phyloP scores from a whole-genome alignment of 2,329 filamentous ascomycete genomes.

The Bipolaris victoriae region DNA sequence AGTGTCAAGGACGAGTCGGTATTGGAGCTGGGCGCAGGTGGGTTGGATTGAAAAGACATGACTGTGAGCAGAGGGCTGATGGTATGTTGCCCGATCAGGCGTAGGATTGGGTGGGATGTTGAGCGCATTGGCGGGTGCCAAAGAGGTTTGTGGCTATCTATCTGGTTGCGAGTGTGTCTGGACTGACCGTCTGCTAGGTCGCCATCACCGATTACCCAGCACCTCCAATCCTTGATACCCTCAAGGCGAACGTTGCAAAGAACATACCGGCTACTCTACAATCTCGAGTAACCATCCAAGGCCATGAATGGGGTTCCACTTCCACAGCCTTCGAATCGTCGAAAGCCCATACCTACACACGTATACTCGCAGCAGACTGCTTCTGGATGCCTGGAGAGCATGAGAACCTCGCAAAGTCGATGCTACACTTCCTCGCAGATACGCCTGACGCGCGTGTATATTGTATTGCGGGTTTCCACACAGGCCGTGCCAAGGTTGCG shows the following conservation, averaged over 20 bases:
- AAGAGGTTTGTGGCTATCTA: conserved; percentile 41
- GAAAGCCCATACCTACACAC: conserved; percentile 58
- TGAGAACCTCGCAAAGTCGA: conserved; percentile 66
- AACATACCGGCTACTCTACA: conserved; percentile 55
- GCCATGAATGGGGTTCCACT: conserved; percentile 70
- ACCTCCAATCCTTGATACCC: conserved; percentile 62
- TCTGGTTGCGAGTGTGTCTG: neutral
- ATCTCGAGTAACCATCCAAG: conserved; percentile 56
- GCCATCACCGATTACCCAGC: conserved; percentile 73
- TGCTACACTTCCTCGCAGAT: conserved; percentile 65
- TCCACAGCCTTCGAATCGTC: conserved; percentile 48
- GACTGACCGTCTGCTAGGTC: conserved; percentile 47
- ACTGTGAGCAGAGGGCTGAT: conserved; percentile 36
- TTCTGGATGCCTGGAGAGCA: conserved; percentile 79
- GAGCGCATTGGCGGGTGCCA: conserved; percentile 53
- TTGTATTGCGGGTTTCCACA: conserved; percentile 75
- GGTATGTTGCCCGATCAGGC: conserved; percentile 33
- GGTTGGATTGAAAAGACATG: conserved; percentile 43
- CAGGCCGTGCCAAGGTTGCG: conserved; percentile 69
- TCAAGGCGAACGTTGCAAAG: conserved; percentile 62
- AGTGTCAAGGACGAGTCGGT: conserved; percentile 59
- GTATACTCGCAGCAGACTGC: conserved; percentile 73
- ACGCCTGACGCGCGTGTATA: conserved; percentile 60
- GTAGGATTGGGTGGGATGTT: conserved; percentile 58
- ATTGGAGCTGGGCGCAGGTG: conserved; percentile 72